These are phyloP conservation scores for Lactifluus hygrophoroides DNA, from an alignment of 768 basidiomycete genomes.

Conservation along the genomic window DNA sequence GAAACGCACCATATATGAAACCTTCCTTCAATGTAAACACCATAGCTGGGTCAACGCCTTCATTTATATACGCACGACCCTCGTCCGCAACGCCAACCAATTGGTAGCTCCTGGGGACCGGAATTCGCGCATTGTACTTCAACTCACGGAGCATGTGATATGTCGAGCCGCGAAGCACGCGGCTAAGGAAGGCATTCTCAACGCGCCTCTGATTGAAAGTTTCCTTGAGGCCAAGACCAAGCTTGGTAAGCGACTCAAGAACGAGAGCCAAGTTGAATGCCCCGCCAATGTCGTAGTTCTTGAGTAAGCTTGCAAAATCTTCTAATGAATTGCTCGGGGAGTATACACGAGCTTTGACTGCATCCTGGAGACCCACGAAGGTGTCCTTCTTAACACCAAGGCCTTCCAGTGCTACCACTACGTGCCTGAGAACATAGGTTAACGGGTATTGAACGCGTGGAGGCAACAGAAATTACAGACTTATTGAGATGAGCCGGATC, in stretches of 20 bases:
- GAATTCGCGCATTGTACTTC: constrained; percentile 68
- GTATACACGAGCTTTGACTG: neutral
- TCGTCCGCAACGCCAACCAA: constrained; percentile 35
- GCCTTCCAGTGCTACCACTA: neutral
- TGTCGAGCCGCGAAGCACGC: constrained; percentile 49
- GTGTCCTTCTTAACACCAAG: neutral
- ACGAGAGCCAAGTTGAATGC: neutral
- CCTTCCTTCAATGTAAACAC: neutral
- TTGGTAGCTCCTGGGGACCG: constrained; percentile 53
- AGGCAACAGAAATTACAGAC: neutral
- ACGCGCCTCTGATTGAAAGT: constrained; percentile 39
- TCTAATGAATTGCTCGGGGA: neutral
- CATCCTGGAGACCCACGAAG: neutral
- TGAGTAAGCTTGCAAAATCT: neutral
- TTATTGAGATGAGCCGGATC: constrained; percentile 45
- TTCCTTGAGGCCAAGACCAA: neutral
- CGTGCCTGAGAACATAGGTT: neutral
- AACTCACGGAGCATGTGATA: constrained; percentile 60
- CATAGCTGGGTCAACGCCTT: neutral
- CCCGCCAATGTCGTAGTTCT: neutral
- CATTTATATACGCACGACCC: constrained; percentile 29
- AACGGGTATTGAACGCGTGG: neutral
- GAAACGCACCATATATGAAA: neutral
- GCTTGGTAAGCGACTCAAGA: neutral
- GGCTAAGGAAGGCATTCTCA: constrained; percentile 48